Evolutionary conservation across 371 early-diverging fungal genomes (phyloP).

Genomic region (Entomophthora muscae): DNA sequence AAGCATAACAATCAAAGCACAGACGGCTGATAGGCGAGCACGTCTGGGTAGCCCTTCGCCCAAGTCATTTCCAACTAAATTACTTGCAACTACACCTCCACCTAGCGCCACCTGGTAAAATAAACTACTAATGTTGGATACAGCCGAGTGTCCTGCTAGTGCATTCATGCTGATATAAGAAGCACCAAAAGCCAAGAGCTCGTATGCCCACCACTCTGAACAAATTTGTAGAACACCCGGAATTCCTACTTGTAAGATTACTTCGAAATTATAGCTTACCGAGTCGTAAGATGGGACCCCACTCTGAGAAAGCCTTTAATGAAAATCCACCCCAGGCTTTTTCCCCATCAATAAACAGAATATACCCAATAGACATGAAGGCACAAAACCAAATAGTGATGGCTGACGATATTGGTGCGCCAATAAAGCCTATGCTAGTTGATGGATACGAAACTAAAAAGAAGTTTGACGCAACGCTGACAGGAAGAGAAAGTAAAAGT

Average conservation of each 20-base stretch:
- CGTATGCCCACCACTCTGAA: constrained; percentile 56
- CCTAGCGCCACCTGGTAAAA: constrained; percentile 52
- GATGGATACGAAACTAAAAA: constrained; percentile 46
- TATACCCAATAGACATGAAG: constrained; percentile 35
- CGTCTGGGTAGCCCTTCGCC: constrained; percentile 24
- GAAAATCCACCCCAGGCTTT: constrained; percentile 79
- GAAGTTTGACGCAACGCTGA: constrained; percentile 56
- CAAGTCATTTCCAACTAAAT: constrained; percentile 61
- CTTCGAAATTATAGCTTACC: constrained; percentile 51
- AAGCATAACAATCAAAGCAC: constrained; percentile 15
- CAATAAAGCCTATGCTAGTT: constrained; percentile 54
- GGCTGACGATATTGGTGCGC: constrained; percentile 65
- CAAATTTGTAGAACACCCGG: constrained; percentile 52
- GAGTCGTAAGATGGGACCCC: constrained; percentile 45
- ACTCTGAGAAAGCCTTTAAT: constrained; percentile 34
- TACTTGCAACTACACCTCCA: constrained; percentile 49
- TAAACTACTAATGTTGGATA: constrained; percentile 52
- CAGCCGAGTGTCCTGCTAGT: constrained; percentile 73
- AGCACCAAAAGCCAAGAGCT: constrained; percentile 59
- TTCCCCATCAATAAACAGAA: constrained; percentile 41
- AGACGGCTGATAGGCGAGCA: constrained; percentile 23
- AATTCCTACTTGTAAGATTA: constrained; percentile 16
- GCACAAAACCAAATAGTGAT: constrained; percentile 59
- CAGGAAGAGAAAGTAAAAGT: constrained; percentile 39
- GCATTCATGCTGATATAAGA: constrained; percentile 52